Percentiles rank a stretch among this genome's conserved stretches.
These are phyloP conservation scores for Candida nemodendra DNA, from an alignment of 805 yeast species.

Conservation along the genomic window DNA sequence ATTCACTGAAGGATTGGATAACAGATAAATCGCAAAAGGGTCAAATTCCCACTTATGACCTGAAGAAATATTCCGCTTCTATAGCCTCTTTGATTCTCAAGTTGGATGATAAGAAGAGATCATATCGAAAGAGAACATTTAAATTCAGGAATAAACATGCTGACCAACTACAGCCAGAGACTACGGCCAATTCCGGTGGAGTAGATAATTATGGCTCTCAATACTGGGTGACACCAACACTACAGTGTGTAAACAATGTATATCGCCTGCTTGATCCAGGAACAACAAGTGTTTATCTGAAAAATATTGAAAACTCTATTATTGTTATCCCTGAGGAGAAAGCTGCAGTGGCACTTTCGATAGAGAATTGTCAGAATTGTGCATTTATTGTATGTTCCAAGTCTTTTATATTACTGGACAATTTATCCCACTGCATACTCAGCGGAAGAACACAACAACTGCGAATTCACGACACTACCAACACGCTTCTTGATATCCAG, in stretches of 20 bases:
- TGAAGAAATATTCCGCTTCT: conserved; percentile 19
- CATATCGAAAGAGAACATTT: conserved; percentile 18
- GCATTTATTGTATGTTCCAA: conserved; percentile 16
- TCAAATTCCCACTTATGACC: conserved; percentile 26
- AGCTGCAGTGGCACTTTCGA: conserved; percentile 19
- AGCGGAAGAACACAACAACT: conserved; percentile 26
- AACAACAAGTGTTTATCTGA: conserved; percentile 11
- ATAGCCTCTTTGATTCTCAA: conserved; percentile 19
- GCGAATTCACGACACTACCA: conserved; percentile 22
- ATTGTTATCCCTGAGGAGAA: conserved; percentile 10
- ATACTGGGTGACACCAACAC: too few relatives aligned
- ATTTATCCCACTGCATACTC: conserved; percentile 13
- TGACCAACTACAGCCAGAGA: too few relatives aligned
- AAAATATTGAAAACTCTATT: conserved; percentile 9
- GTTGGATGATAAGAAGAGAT: conserved; percentile 21
- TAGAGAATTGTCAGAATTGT: conserved; percentile 17
- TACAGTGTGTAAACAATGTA: not conserved
- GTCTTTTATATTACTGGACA: conserved; percentile 22
- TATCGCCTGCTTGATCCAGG: not conserved
- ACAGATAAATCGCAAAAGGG: conserved; percentile 8
- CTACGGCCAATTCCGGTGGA: not conserved
- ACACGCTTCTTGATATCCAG: conserved; percentile 13
- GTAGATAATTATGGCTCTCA: not conserved
- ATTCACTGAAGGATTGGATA: conserved; percentile 20
- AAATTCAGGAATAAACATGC: conserved; percentile 19